Conservation (phyloP, 2,329 filamentous ascomycete species). For the Botrytis paeoniae region DNA sequence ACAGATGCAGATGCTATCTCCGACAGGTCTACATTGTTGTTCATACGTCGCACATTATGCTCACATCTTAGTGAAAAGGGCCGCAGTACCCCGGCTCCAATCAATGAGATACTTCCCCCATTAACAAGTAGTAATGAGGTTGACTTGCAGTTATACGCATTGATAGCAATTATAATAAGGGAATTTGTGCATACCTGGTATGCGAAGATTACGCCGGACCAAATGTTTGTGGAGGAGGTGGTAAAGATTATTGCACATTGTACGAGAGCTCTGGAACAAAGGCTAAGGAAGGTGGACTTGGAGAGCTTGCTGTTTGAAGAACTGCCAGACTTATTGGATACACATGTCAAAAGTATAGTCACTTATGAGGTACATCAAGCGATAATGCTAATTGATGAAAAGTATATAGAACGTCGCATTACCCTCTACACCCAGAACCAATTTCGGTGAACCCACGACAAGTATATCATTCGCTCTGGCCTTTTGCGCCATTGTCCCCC, state of each 20-base stretch:
- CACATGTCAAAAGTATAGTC: conserved; percentile 69
- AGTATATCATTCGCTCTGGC: conserved; percentile 80
- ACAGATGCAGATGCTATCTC: conserved; percentile 60
- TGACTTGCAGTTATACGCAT: conserved; percentile 87
- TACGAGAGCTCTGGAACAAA: conserved; percentile 81
- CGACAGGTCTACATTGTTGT: conserved; percentile 72
- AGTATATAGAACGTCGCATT: conserved; percentile 72
- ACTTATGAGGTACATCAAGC: not conserved
- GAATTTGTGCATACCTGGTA: conserved; percentile 96
- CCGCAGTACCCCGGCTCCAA: conserved; percentile 51
- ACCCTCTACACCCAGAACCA: conserved; percentile 55
- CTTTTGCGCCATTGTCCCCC: conserved; percentile 76
- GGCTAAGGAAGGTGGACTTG: conserved; percentile 77
- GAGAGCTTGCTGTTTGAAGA: conserved; percentile 84
- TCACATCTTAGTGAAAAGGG: conserved; percentile 63
- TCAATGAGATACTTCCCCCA: conserved; percentile 82
- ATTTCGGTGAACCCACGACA: conserved; percentile 60
- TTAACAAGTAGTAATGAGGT: conserved; percentile 93
- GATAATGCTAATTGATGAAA: conserved; percentile 20
- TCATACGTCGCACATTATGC: conserved; percentile 83
- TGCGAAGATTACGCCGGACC: conserved; percentile 84
- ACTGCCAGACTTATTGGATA: conserved; percentile 75
- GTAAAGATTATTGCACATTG: conserved; percentile 90
- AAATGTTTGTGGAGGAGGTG: conserved; percentile 81
- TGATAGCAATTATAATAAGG: conserved; percentile 83